These are phyloP conservation scores for Saccharum officinarum DNA, from an alignment of 176 grass and related monocot species.

Conservation along the genomic window DNA sequence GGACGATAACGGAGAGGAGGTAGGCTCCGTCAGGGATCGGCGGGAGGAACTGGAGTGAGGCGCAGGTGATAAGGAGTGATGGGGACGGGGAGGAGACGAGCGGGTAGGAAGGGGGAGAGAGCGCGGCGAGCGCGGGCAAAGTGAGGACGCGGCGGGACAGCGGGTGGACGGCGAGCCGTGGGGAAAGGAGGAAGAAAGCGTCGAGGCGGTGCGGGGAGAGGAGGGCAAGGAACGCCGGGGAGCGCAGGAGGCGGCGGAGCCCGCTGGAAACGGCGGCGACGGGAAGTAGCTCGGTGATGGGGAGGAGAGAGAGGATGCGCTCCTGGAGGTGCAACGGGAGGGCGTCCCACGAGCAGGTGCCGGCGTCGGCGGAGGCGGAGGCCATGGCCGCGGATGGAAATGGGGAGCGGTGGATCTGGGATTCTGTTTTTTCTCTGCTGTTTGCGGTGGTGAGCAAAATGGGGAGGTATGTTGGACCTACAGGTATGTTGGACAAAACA, in stretches of 20 bases:
- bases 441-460: background rate
- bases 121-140: background rate
- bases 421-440: background rate
- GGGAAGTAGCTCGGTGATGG: slow-evolving; percentile 41
- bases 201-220: slow-evolving; percentile 42
- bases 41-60: slow-evolving; percentile 13
- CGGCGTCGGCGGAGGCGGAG: background rate
- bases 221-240: slow-evolving; percentile 46
- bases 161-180: slow-evolving; percentile 37
- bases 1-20: slow-evolving; percentile 36
- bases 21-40: slow-evolving; percentile 22
- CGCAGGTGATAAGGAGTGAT: background rate
- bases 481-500: background rate
- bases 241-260: slow-evolving; percentile 39
- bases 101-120: slow-evolving; percentile 20
- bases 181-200: slow-evolving; percentile 37
- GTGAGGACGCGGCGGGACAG: slow-evolving; percentile 23
- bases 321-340: slow-evolving; percentile 45
- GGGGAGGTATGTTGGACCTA: too few species aligned
- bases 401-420: background rate
- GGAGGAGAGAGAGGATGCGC: slow-evolving; percentile 52
- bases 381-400: slow-evolving; percentile 3
- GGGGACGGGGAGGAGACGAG: slow-evolving; percentile 35
- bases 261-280: slow-evolving; percentile 41
- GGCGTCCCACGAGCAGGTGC: slow-evolving; percentile 36